Evolutionary conservation across 257 asterid species (phyloP), one percentile per base, ranked within the genome.

Genomic region (Jasminum sambac): DNA sequence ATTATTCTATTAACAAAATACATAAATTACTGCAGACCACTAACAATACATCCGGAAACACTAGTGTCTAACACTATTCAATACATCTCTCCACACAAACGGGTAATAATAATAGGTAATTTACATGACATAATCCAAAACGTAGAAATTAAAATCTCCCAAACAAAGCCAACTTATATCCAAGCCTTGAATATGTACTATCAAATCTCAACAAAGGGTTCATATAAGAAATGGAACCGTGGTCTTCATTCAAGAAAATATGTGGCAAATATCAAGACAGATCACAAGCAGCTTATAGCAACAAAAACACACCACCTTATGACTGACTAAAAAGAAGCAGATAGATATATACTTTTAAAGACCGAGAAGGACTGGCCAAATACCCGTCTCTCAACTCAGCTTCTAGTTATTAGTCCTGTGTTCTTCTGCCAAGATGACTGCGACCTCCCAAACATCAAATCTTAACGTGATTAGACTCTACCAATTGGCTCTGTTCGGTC

Each of bases 401-500:
- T 78, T 72, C 74, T 63, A 80, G 72, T 57, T 37, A 50, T 42
- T 78, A 23, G 68, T 70, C 74, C 44, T 44, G 64, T 46, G 66
- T 16, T 17, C 74, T 74, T 25, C 48, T 66, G 60, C 68, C 42
- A 40, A 50, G 79, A 73, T 68, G 77, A 75, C 38, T 42, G 74
- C 76, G 76, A 52, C 72, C 46, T 30, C n/a, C 19, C 37, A 36
- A 30, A 34, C 77, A 55, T 72, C 76, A 44, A 14, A 65, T 34
- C 21, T 52, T 41, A 52, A 9, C 48, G 42, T 61, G 21, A 5
- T 73, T 73, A 81, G 6, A 73, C 82, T 74, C 89, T 74, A 57
- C 78, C 87, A 23, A 85, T 84, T 13, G 90, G 86, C 72, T 79
- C 90, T 23, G 80, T 72, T 52, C 85, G 80, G 34, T 79, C 97